Conservation (phyloP, 1,284 basidiomycete species). For the Porogramme epimiltina region DNA sequence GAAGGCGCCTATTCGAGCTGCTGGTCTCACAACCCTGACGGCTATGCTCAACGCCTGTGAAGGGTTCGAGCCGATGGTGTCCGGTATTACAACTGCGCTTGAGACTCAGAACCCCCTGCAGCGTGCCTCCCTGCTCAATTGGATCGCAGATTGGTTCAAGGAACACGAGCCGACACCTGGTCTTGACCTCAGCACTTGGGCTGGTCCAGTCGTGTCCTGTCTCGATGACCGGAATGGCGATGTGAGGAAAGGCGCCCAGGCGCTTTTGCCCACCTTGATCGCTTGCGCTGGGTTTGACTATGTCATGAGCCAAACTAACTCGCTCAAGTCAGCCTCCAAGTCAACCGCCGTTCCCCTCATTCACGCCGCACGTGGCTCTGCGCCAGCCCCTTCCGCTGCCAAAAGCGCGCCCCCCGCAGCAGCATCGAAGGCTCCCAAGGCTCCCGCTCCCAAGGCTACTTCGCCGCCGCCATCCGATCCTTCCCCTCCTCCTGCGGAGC, state of each 20-base stretch:
- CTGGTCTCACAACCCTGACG: slow-evolving; percentile 78
- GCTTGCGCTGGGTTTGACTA: slow-evolving; percentile 80
- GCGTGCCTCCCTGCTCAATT: slow-evolving; percentile 81
- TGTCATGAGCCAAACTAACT: slow-evolving; percentile 84
- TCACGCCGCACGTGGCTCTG: slow-evolving; percentile 65
- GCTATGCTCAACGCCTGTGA: slow-evolving; percentile 88
- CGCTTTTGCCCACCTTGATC: slow-evolving; percentile 81
- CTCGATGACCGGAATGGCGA: slow-evolving; percentile 93
- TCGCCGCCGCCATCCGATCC: slow-evolving; percentile 18
- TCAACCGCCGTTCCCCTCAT: slow-evolving; percentile 86
- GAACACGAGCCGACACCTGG: slow-evolving; percentile 55
- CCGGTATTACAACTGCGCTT: slow-evolving; percentile 77
- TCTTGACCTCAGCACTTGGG: slow-evolving; percentile 80
- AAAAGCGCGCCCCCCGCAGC: slow-evolving; percentile 27
- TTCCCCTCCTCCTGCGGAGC: slow-evolving; percentile 16
- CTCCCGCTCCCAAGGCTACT: slow-evolving; percentile 15
- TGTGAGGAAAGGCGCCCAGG: slow-evolving; percentile 89
- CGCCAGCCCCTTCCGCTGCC: slow-evolving; percentile 28
- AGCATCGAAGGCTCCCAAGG: slow-evolving; percentile 23
- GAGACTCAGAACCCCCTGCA: slow-evolving; percentile 91
- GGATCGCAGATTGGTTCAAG: slow-evolving; percentile 84
- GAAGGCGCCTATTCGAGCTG: slow-evolving; percentile 84
- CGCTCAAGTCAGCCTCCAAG: slow-evolving; percentile 91
- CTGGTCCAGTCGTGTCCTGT: slow-evolving; percentile 71
- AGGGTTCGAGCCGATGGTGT: slow-evolving; percentile 80